Base-by-base conservation (phyloP, 1,284 basidiomycete genomes). In the Sporisorium scitamineum region DNA sequence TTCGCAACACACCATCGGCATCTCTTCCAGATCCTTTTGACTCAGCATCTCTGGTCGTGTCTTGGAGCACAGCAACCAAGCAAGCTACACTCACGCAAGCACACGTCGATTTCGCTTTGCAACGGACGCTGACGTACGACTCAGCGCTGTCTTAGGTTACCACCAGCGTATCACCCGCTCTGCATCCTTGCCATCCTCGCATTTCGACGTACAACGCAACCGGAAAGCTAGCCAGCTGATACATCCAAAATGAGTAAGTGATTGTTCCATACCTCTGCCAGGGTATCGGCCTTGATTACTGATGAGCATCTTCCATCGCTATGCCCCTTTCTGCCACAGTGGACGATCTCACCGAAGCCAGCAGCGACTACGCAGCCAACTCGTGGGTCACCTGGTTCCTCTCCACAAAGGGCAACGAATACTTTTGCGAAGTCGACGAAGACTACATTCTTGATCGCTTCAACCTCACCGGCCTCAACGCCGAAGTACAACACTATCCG, bases 381-480 rank as follows among this genome's bases (percentile, higher is more conserved):
- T 79, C 79, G 29, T 98, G 95, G 95, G 95, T 97, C 81, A 94
- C 94, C 7, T 98, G 96, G 96, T 99, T 98, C 86, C 89, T 99
- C 29, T 94, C 94, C 8, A 96, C 94, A n/a, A 95, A 87, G 67
- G 87, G 86, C 51, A 87, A 87, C 87, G 96, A 99, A 87, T 99
- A 99, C 88, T 99, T 98, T 86, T 97, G 95, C 87, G 95, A 99
- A 88, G 94, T 99, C 76, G 97, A 99, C 85, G 95, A 98, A 84
- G 96, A 98, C 87, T 99, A 98, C 87, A 98, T 99, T 81, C 89
- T 98, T 54, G 96, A 99, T 87, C 90, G 96, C 51, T 98, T 99
- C 90, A 99, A 98, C 87, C 89, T 99, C 61, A 99, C 96, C 0
- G 96, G 97, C 2, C 89, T 98, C 70, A 98, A 98, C 87, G 93